These are phyloP conservation scores for Phytophthora pseudosyringae DNA, from an alignment of 352 stramenopile genomes.

Conservation along the genomic window DNA sequence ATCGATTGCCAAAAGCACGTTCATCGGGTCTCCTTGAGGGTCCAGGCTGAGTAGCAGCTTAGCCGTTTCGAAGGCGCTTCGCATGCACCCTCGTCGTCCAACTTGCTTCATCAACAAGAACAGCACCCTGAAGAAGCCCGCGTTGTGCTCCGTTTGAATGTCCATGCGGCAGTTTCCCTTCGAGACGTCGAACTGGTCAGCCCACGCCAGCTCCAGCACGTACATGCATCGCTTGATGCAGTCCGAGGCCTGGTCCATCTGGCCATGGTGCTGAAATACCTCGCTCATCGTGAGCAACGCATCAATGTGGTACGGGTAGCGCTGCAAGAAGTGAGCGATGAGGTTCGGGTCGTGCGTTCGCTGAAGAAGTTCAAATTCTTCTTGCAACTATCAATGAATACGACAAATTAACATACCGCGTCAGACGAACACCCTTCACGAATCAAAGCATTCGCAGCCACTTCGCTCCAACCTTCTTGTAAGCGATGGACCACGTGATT, in stretches of 20 bases:
- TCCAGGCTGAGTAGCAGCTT: slow-evolving; percentile 81
- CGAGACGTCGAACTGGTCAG: slow-evolving; percentile 82
- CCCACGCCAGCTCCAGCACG: slow-evolving; percentile 82
- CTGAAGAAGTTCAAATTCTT: slow-evolving; percentile 85
- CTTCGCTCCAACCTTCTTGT: slow-evolving; percentile 72
- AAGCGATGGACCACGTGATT: slow-evolving; percentile 86
- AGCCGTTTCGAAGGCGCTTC: slow-evolving; percentile 85
- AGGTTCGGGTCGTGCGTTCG: slow-evolving; percentile 86
- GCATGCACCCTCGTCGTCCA: slow-evolving; percentile 78
- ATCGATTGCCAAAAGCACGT: slow-evolving; percentile 80
- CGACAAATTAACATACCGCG: slow-evolving; percentile 3
- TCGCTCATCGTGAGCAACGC: slow-evolving; percentile 87
- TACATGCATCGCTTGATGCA: slow-evolving; percentile 90
- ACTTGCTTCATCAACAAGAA: slow-evolving; percentile 89
- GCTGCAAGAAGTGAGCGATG: slow-evolving; percentile 81
- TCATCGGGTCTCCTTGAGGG: slow-evolving; percentile 81
- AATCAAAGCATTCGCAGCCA: not conserved
- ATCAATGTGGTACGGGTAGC: slow-evolving; percentile 87
- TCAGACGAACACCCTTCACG: not conserved
- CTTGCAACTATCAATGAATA: slow-evolving; percentile 54
- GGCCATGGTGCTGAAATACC: slow-evolving; percentile 88
- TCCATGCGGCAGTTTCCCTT: slow-evolving; percentile 88
- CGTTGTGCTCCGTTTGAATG: slow-evolving; percentile 77
- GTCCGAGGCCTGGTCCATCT: slow-evolving; percentile 86
- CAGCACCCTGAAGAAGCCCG: slow-evolving; percentile 75